Conservation (phyloP, 2,329 filamentous ascomycete genomes). For the Diplodia sapinea region DNA sequence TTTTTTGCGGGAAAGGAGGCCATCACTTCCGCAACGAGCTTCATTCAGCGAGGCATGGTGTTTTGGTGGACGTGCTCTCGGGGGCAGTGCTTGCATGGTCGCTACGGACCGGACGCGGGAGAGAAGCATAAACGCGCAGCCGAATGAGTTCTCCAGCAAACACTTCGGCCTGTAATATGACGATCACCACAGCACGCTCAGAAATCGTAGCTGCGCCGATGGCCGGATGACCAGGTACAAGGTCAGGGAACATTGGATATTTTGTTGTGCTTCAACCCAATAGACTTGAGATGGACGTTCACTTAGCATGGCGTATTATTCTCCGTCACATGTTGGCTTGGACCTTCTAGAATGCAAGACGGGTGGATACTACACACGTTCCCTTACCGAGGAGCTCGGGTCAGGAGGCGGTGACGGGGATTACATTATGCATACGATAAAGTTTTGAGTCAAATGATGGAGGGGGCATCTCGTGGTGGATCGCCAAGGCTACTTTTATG, state of each 20-base stretch:
- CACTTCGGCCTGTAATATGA: not conserved
- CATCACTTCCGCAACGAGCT: too few relatives aligned
- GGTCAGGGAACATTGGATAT: not conserved
- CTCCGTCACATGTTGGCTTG: not conserved
- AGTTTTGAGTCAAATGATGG: not conserved
- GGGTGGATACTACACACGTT: not conserved
- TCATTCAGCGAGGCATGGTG: too few relatives aligned
- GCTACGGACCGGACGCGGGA: too few relatives aligned
- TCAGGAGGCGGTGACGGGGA: constrained; percentile 1
- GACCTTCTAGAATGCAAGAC: not conserved
- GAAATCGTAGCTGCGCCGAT: not conserved
- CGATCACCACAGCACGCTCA: not conserved
- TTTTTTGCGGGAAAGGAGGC: too few relatives aligned
- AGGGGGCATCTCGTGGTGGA: not conserved
- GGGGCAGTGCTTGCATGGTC: too few relatives aligned
- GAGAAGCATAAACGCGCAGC: not conserved
- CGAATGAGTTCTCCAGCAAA: not conserved
- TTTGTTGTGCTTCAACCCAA: not conserved
- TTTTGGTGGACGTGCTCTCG: too few relatives aligned
- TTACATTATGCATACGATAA: not conserved
- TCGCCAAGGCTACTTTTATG: not conserved
- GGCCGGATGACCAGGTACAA: not conserved
- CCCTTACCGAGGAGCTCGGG: not conserved
- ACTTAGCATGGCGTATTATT: not conserved
- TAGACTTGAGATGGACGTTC: not conserved